Percentiles rank a stretch among this genome's conserved stretches.
These are phyloP conservation scores for Aphanomyces stellatus DNA, from an alignment of 352 stramenopile species.

Conservation along the genomic window DNA sequence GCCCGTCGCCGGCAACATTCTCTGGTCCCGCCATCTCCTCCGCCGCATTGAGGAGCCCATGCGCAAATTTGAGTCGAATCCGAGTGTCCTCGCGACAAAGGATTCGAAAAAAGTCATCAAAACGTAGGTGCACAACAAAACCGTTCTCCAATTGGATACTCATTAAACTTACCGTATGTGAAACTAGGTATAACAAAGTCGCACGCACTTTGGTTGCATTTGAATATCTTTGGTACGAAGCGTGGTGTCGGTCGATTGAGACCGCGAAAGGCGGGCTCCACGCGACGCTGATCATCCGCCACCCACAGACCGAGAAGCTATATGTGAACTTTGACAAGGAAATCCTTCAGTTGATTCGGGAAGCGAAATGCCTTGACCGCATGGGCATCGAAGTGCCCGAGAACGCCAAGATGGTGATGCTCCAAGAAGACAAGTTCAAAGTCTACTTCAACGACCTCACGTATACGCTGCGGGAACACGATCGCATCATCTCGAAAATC, in stretches of 20 bases:
- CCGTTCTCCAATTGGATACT: not conserved
- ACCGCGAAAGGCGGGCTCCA: conserved; percentile 64
- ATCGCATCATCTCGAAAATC: conserved; percentile 64
- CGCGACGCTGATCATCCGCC: conserved; percentile 76
- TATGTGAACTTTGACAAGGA: conserved; percentile 88
- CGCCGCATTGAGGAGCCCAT: conserved; percentile 84
- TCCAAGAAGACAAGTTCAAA: conserved; percentile 85
- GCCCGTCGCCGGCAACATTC: conserved; percentile 78
- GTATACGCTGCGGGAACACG: conserved; percentile 74
- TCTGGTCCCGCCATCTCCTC: conserved; percentile 77
- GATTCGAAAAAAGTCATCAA: conserved; percentile 88
- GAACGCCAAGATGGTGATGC: conserved; percentile 73
- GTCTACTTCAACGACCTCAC: conserved; percentile 75
- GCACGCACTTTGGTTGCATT: conserved; percentile 84
- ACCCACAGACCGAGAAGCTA: conserved; percentile 58
- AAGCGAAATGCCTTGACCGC: conserved; percentile 71
- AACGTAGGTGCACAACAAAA: conserved; percentile 23
- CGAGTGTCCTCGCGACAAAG: conserved; percentile 73
- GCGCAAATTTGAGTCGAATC: conserved; percentile 80
- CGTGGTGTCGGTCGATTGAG: conserved; percentile 75
- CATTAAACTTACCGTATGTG: not conserved
- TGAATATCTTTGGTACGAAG: conserved; percentile 85
- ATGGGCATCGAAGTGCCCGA: conserved; percentile 81
- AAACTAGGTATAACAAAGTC: conserved; percentile 72
- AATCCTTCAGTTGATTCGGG: conserved; percentile 79